Evolutionary conservation across 495 filamentous ascomycete genomes (phyloP).

Genomic region (Neurospora cerealis): DNA sequence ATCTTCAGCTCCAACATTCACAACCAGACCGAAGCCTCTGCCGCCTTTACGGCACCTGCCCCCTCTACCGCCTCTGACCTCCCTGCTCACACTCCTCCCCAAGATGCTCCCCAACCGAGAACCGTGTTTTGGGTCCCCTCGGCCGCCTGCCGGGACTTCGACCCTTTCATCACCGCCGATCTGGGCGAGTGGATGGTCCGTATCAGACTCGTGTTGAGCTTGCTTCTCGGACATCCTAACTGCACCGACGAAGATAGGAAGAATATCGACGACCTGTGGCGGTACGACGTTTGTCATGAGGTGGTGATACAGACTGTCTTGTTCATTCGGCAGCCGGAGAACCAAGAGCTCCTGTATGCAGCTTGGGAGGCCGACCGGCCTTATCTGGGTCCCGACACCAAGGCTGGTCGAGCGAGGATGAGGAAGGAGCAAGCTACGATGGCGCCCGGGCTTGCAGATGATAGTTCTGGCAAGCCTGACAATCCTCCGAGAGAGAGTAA

Average conservation of each 20-base stretch:
- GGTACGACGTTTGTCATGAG: not conserved
- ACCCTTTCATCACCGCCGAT: not conserved
- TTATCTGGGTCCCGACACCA: not conserved
- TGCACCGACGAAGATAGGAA: not conserved
- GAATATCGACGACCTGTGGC: not conserved
- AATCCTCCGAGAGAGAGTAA: not conserved
- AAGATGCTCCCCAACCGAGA: not conserved
- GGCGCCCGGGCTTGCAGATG: not conserved
- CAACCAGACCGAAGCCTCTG: not conserved
- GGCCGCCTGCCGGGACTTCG: not conserved
- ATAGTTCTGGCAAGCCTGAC: not conserved
- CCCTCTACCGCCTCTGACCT: not conserved
- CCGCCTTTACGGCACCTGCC: too few species aligned
- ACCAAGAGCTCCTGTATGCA: not conserved
- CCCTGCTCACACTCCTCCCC: not conserved
- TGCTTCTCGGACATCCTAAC: not conserved
- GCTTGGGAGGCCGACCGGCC: not conserved
- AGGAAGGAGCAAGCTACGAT: not conserved
- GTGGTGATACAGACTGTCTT: not conserved
- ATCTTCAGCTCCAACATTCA: not conserved
- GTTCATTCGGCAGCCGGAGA: not conserved
- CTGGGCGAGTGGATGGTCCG: not conserved
- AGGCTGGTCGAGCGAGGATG: not conserved
- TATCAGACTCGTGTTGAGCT: not conserved
- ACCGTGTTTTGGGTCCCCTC: not conserved